These are phyloP conservation scores for sunflower (Helianthus annuus) DNA, from an alignment of 129 eudicot species.

Conservation along the genomic window DNA sequence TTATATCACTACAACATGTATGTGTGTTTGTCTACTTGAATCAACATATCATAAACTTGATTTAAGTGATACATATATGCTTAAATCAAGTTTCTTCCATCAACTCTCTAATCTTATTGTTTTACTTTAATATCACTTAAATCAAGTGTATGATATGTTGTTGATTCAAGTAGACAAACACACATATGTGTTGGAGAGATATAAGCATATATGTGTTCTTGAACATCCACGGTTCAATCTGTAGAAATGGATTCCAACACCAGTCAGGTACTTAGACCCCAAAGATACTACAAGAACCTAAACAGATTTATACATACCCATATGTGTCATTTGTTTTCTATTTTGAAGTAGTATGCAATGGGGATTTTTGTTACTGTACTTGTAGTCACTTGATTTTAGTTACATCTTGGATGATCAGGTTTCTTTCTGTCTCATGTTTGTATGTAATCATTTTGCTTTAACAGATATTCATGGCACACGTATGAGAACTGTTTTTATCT, in stretches of 20 bases:
- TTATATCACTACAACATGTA: not conserved
- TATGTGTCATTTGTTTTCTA: constrained; percentile 4
- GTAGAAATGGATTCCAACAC: not conserved
- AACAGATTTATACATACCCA: not conserved
- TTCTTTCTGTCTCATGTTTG: constrained; percentile 12
- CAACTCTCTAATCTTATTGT: too few species aligned
- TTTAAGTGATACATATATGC: not conserved
- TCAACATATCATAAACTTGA: constrained; percentile 11
- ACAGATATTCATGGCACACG: constrained; percentile 43
- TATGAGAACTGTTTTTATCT: constrained; percentile 25
- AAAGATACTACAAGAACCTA: not conserved
- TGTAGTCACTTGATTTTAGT: not conserved
- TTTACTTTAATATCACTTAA: not conserved
- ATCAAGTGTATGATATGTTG: not conserved
- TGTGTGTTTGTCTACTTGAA: constrained; percentile 4
- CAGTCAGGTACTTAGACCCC: constrained; percentile 16
- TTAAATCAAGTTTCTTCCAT: too few species aligned
- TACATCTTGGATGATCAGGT: constrained; percentile 16
- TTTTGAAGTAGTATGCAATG: not conserved
- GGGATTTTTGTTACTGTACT: constrained; percentile 12
- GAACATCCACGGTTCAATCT: too few species aligned
- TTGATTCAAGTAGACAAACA: constrained; percentile 4
- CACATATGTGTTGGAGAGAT: not conserved
- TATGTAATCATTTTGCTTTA: constrained; percentile 19
- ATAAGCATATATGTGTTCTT: not conserved